Evolutionary conservation across 1,284 basidiomycete genomes (phyloP).

Genomic region (Meira nashicola): DNA sequence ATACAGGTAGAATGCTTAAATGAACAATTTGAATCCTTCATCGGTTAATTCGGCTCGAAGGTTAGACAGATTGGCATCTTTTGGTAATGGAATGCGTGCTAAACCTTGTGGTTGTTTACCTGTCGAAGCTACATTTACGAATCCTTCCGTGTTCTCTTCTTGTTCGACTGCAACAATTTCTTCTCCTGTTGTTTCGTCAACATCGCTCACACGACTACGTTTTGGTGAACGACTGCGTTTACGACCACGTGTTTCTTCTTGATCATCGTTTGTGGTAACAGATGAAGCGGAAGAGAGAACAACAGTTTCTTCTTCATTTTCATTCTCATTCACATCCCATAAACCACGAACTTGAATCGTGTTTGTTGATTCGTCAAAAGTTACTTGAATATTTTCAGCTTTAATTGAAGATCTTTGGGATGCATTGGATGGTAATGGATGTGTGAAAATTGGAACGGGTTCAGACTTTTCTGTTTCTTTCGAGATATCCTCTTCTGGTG

Average conservation of each 20-base stretch:
- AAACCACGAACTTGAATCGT: slow-evolving; percentile 1
- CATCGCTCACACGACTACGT: slow-evolving; percentile 2
- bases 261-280: neutral
- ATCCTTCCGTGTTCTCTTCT: neutral
- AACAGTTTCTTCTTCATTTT: neutral
- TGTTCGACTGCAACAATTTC: neutral
- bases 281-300: no score
- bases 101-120: neutral
- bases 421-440: neutral
- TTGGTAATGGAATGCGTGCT: neutral
- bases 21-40: slow-evolving; percentile 1
- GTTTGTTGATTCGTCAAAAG: neutral
- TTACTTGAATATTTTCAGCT: neutral
- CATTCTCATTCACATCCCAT: neutral
- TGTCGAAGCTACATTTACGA: neutral
- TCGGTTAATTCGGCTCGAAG: slow-evolving; percentile 11
- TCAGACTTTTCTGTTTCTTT: no score
- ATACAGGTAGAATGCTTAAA: no score
- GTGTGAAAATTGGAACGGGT: neutral
- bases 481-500: neutral
- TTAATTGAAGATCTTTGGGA: neutral
- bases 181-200: slow-evolving; percentile 8
- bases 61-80: neutral
- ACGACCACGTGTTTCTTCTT: neutral
- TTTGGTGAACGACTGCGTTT: slow-evolving; percentile 7